Evolutionary conservation across 768 basidiomycete species (phyloP).

Genomic region (Psilocybe cubensis): DNA sequence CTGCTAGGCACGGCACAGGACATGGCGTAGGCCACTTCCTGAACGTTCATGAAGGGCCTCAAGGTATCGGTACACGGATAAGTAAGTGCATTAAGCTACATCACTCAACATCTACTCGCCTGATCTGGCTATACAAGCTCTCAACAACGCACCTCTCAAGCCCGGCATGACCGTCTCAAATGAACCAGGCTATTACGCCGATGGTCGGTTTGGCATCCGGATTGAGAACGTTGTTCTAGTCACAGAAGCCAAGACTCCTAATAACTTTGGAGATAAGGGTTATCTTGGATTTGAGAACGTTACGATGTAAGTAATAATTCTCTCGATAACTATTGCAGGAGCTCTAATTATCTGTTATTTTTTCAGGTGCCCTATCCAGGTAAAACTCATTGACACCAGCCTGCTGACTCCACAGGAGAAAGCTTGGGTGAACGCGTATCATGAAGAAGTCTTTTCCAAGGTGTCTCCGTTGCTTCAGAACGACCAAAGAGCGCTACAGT

Average conservation of each 20-base stretch:
- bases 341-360: conserved; percentile 5
- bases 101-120: not conserved
- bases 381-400: conserved; percentile 69
- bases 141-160: conserved; percentile 74
- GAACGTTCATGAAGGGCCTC: conserved; percentile 89
- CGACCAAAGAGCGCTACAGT: conserved; percentile 59
- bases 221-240: conserved; percentile 91
- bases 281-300: conserved; percentile 86
- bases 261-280: conserved; percentile 83
- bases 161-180: conserved; percentile 92
- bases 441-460: conserved; percentile 75
- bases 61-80: conserved; percentile 65
- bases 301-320: conserved; percentile 68
- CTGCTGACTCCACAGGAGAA: conserved; percentile 70
- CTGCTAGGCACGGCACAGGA: conserved; percentile 88
- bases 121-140: conserved; percentile 37
- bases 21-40: conserved; percentile 95
- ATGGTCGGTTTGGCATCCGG: conserved; percentile 90
- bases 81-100: conserved; percentile 25
- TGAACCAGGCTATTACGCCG: conserved; percentile 92
- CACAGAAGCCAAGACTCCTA: conserved; percentile 65
- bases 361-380: conserved; percentile 84
- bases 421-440: conserved; percentile 85
- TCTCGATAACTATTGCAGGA: not conserved
- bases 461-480: conserved; percentile 70